Evolutionary conservation across 2,329 filamentous ascomycete species (phyloP).

Genomic region (Cytospora piceae): DNA sequence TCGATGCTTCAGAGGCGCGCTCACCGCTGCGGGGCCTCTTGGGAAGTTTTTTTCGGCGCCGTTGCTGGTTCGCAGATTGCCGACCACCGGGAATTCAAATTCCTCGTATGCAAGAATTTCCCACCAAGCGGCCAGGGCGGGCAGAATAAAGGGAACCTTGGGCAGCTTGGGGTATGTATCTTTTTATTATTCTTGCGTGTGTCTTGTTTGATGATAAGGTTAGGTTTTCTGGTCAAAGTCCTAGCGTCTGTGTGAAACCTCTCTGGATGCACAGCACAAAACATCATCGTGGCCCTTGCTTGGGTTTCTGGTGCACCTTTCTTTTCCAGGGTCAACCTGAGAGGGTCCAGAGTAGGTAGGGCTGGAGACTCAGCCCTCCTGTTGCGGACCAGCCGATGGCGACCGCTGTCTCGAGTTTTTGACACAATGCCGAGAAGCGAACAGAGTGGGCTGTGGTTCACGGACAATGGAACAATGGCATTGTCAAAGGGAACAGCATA

Average conservation of each 20-base stretch:
- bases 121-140: constrained; percentile 2
- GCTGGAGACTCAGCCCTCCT: not conserved
- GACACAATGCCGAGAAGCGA: constrained; percentile 2
- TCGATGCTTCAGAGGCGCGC: constrained; percentile 4
- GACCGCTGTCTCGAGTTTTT: constrained; percentile 2
- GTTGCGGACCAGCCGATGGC: not conserved
- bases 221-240: not conserved
- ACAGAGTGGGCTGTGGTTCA: not conserved
- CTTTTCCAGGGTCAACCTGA: not conserved
- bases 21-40: constrained; percentile 9
- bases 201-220: too few species aligned
- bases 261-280: constrained; percentile 1
- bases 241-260: not conserved
- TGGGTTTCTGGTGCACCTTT: not conserved
- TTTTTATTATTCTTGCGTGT: not conserved
- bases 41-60: constrained; percentile 7
- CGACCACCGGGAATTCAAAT: constrained; percentile 14
- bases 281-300: not conserved
- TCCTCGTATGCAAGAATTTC: constrained; percentile 8
- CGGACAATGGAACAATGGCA: not conserved
- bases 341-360: not conserved
- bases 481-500: not conserved
- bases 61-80: constrained; percentile 20
- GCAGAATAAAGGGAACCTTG: constrained; percentile 7
- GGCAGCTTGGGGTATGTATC: not conserved